Evolutionary conservation across 345 rosid species (phyloP), one percentile per base, ranked within the genome.

Genomic region (Nephelium lappaceum): DNA sequence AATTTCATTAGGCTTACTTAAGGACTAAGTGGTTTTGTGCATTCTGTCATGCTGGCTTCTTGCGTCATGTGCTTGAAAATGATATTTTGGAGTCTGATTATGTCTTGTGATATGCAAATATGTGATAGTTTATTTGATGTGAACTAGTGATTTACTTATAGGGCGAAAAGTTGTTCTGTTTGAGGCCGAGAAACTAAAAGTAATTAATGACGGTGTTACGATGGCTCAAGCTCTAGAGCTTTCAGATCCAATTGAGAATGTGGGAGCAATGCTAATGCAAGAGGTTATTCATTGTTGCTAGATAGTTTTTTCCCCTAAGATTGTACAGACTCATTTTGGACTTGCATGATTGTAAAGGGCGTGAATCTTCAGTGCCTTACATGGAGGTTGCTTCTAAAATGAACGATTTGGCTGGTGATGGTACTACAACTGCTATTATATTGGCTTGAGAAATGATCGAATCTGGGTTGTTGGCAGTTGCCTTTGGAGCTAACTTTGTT

Each of bases 391-490:
- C 93, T 18, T 82, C 78, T 80, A 89, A 88, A 81, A 92, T 89
- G 95, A 95, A 95, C 42, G 91, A 86, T 4, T 82, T 91, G 83
- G 99, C 96, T 51, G 98, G 99, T 71, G 98, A 93, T 84, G 98
- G 98, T 69, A 95, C 98, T 0, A 89, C 98, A 6, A 93, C 96
- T 62, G 98, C 97, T 1, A 89, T 91, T 38, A 85, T 95, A 74
- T 86, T 95, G 85, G 94, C 98, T 73, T 88, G 93, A 77, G 93
- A 81, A 67, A 89, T 93, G 91, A 88, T 93, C 83, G 91, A 87
- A 73, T 85, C 83, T 47, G 98, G 98, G 60, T 69, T 91, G 81
- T 67, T 93, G 81, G 91, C 92, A 0, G 89, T 95, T 80, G 76
- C 92, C 71, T 93, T 89, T 79, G 97, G 98, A 67, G 98, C 98